Percentiles rank a stretch among this genome's conserved stretches.
Conservation (phyloP, 345 rosid species). For the Populus euphratica region DNA sequence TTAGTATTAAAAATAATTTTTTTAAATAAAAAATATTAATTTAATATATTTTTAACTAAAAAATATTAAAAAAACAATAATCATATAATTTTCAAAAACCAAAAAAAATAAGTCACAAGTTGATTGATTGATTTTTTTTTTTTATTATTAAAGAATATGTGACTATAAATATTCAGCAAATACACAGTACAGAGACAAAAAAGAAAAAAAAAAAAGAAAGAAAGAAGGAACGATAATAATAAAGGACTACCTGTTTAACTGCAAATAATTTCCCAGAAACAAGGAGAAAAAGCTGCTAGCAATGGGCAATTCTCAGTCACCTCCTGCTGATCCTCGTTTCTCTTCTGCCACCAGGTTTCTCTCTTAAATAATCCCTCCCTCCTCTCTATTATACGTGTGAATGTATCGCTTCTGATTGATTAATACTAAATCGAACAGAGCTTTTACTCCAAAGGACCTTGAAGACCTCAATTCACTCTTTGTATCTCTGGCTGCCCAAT, state of each 20-base stretch:
- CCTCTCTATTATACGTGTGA: neutral
- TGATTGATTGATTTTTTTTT: neutral
- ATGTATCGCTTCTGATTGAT: neutral
- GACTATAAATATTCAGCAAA: too few relatives aligned
- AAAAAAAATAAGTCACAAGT: neutral
- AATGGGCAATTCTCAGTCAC: conserved; percentile 54
- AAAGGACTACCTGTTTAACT: neutral
- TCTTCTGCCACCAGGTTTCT: conserved; percentile 44
- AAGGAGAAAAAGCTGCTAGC: conserved; percentile 2
- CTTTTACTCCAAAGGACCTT: conserved; percentile 61
- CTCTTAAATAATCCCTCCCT: neutral
- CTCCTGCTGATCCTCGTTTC: conserved; percentile 44
- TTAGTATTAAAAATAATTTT: too few relatives aligned
- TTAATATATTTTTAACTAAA: too few relatives aligned
- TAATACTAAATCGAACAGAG: conserved; percentile 33
- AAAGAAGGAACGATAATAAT: neutral
- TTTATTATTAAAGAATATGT: neutral
- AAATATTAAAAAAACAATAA: too few relatives aligned
- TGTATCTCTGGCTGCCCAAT: conserved; percentile 58
- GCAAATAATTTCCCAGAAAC: neutral
- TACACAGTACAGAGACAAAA: too few relatives aligned
- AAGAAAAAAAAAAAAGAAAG: too few relatives aligned
- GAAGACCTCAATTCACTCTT: conserved; percentile 62
- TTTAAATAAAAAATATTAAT: too few relatives aligned
- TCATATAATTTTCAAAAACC: too few relatives aligned